Evolutionary conservation across 305 asterid species (phyloP).

Genomic region (Fraxinus velutina): DNA sequence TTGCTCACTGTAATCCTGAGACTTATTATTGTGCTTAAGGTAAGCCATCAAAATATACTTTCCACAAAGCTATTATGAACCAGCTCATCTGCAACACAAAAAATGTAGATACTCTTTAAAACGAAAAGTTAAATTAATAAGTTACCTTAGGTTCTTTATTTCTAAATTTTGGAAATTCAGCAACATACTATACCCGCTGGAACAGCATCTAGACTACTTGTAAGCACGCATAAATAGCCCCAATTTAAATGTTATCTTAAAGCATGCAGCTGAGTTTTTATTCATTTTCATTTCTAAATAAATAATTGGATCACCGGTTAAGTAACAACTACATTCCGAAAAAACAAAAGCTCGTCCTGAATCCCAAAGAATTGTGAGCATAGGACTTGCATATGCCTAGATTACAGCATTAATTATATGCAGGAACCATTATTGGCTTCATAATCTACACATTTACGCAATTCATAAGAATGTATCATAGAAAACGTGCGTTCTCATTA

Average conservation of each 20-base stretch:
- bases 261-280: neutral
- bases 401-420: neutral
- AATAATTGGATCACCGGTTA: neutral
- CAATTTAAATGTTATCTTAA: neutral
- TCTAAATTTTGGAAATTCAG: neutral
- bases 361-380: neutral
- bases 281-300: neutral
- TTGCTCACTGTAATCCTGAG: slow-evolving; percentile 40
- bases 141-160: neutral
- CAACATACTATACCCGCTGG: neutral
- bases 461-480: neutral
- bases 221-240: neutral
- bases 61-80: slow-evolving; percentile 30
- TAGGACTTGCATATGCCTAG: neutral
- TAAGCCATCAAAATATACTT: slow-evolving; percentile 43
- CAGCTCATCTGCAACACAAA: slow-evolving; percentile 47
- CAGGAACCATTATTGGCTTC: neutral
- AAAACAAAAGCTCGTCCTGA: neutral
- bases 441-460: neutral
- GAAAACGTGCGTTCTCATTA: neutral
- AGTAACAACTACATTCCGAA: neutral
- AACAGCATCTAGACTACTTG: neutral
- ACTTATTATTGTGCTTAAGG: slow-evolving; percentile 33
- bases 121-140: neutral
- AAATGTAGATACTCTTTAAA: neutral